phyloP scores from a whole-genome alignment of 768 basidiomycete genomes.

The Xerocomellus amylosporus region DNA sequence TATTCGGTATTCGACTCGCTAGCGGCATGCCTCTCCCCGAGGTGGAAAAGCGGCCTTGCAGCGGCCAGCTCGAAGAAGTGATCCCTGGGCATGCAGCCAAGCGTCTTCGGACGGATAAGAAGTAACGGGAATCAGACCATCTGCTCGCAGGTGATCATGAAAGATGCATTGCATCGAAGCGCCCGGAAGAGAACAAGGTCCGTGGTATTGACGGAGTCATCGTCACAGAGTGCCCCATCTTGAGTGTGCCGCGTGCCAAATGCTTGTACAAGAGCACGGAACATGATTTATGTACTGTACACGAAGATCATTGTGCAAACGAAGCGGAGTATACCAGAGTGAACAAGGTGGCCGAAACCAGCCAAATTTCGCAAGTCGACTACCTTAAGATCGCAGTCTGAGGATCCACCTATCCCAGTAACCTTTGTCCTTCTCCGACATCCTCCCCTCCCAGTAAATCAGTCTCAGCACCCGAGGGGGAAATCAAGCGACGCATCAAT shows the following conservation, averaged over 20 bases:
- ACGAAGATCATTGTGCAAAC: not conserved
- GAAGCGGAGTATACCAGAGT: not conserved
- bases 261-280: not conserved
- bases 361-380: too few species aligned
- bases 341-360: not conserved
- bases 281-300: not conserved
- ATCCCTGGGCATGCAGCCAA: not conserved
- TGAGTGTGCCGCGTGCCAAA: not conserved
- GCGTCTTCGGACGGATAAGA: not conserved
- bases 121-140: not conserved
- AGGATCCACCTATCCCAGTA: slow-evolving; percentile 8
- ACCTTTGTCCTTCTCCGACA: slow-evolving; percentile 11
- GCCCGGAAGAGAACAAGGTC: not conserved
- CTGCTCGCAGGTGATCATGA: slow-evolving; percentile 5
- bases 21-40: too few species aligned
- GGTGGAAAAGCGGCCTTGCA: not conserved
- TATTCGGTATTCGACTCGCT: too few species aligned
- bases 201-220: too few species aligned
- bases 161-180: slow-evolving; percentile 4
- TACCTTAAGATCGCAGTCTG: too few species aligned
- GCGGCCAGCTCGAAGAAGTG: not conserved
- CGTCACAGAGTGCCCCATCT: too few species aligned
- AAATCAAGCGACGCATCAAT: slow-evolving; percentile 11
- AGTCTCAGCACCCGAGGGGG: not conserved
- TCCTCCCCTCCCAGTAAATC: slow-evolving; percentile 5